phyloP scores from a whole-genome alignment of 305 asterid species.

The Coffea humblotiana region DNA sequence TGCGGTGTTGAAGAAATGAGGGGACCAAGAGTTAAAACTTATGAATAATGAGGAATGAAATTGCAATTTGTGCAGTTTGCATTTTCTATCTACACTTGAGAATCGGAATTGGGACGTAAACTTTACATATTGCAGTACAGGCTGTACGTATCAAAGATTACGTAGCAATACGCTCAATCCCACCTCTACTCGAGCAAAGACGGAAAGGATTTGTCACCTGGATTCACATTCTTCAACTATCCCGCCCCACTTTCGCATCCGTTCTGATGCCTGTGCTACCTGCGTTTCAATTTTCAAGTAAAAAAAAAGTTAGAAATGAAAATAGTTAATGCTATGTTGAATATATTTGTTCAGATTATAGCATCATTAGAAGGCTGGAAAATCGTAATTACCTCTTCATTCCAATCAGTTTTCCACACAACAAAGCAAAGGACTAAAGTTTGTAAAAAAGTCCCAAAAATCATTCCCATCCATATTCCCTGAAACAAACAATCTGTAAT shows the following conservation, averaged over 20 bases:
- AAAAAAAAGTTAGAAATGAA: background rate
- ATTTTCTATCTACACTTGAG: background rate
- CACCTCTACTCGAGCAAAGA: background rate
- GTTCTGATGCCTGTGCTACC: slow-evolving; percentile 81
- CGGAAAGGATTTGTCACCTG: slow-evolving; percentile 4
- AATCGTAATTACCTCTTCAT: slow-evolving; percentile 61
- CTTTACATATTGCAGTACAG: background rate
- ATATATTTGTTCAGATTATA: background rate
- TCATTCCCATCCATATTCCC: slow-evolving; percentile 99
- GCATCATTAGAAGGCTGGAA: background rate
- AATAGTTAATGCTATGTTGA: background rate
- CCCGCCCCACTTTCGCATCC: slow-evolving; percentile 76
- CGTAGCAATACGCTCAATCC: too few species aligned
- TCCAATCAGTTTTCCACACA: slow-evolving; percentile 84
- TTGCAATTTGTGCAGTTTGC: background rate
- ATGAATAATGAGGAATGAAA: background rate
- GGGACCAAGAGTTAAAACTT: background rate
- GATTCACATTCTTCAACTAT: slow-evolving; percentile 25
- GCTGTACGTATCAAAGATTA: background rate
- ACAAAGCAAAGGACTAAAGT: slow-evolving; percentile 60
- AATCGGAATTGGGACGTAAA: background rate
- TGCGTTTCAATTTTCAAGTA: slow-evolving; percentile 22
- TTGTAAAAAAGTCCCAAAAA: slow-evolving; percentile 82
- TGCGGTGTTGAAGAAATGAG: background rate
- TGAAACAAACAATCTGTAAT: slow-evolving; percentile 20